These are phyloP conservation scores for Cardamine chenopodiifolia DNA, from an alignment of 345 rosid species.

Conservation along the genomic window DNA sequence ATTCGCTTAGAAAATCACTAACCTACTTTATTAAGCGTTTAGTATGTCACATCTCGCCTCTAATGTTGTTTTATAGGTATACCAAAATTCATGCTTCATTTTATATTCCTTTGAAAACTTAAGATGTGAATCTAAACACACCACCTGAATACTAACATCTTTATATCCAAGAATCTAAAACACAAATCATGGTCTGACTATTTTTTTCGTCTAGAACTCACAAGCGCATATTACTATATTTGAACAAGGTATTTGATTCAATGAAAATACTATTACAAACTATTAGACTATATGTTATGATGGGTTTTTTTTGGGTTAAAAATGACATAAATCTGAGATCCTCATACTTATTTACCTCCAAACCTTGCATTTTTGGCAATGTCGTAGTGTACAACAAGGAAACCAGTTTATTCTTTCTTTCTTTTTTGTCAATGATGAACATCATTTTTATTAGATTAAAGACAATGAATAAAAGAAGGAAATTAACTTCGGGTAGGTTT, in stretches of 20 bases:
- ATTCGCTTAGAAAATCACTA: slow-evolving; percentile 1
- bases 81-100: not conserved
- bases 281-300: too few species aligned
- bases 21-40: not conserved
- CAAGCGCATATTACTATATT: not conserved
- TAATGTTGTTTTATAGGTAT: not conserved
- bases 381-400: too few species aligned
- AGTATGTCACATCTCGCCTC: not conserved
- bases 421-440: too few species aligned
- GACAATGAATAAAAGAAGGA: not conserved
- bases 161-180: not conserved
- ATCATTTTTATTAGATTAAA: not conserved
- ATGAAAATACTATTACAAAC: not conserved
- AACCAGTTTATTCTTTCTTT: too few species aligned
- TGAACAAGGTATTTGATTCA: not conserved
- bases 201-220: too few species aligned
- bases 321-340: not conserved
- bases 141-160: not conserved
- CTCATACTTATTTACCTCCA: not conserved
- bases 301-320: too few species aligned
- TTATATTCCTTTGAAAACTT: not conserved
- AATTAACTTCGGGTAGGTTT: not conserved
- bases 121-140: not conserved
- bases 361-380: too few species aligned
- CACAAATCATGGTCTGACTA: too few species aligned